Evolutionary conservation across 1,284 basidiomycete genomes (phyloP), one percentile per base, ranked within the genome.

Genomic region (Neonothopanus nambi): DNA sequence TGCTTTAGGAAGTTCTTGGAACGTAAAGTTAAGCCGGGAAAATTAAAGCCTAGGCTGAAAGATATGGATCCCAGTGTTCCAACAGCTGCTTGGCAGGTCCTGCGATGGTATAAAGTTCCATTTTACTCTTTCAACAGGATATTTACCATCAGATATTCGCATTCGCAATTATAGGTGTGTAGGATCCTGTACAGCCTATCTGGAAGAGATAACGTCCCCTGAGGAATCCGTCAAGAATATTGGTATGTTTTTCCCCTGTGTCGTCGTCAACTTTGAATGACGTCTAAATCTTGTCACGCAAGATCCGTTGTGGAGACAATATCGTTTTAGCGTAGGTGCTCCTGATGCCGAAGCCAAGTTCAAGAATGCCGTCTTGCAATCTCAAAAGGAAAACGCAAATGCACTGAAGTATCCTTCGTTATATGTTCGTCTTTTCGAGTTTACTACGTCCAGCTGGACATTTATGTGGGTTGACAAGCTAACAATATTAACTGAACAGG

Each of bases 261-360:
- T 13, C 45, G 5, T 12, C 33, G 20, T 7, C 30, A 9, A 33
- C 23, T 38, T 17, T 12, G 44, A 13, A 7, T 23, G 43, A 21
- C 39, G n/a, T 17, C n/a, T 20, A 40, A 42, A 13, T 20, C 43
- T 57, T 52, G 13, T 13, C 24, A 47, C 24, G 30, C 1, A 48
- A 82, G 81, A 75, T 46, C 46, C 68, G 1, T 57, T 49, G 0
- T 85, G 79, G 76, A 69, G 72, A 23, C 84, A 86, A 57, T 86
- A 85, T 62, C 72, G 83, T 20, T 80, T 87, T 64, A 82, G 77
- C 48, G 82, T 85, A 13, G 84, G 84, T 15, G 78, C 84, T 2
- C 84, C 84, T 3, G 81, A 85, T 61, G 81, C 81, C 2, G 84
- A 86, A 64, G 81, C 82, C 15, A 82, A 79, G 58, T 85, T 84